Evolutionary conservation across 2,329 filamentous ascomycete genomes (phyloP), one percentile per base, ranked within the genome.

Genomic region (Didymella keratinophila): DNA sequence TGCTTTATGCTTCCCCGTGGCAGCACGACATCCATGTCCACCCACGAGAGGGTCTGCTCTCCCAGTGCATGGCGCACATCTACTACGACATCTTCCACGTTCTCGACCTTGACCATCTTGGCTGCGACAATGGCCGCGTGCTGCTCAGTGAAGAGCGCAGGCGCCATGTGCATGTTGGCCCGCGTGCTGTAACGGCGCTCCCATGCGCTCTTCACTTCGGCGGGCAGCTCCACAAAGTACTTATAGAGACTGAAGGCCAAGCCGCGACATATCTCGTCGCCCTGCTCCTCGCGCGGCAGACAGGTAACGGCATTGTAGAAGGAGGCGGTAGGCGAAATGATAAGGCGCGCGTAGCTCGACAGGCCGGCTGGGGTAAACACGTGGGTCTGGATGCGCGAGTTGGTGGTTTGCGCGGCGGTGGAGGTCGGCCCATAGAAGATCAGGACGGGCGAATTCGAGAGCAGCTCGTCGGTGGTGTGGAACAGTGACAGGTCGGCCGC

Each of bases 361-460:
- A 96, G 89, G 66, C 95, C 95, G 64, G 92, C 93, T 2, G 92
- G 88, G 61, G 91, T 91, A 80, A 96, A 92, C 78, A 99, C 86
- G 78, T 98, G 95, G 64, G 95, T 86, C 81, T 98, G 94, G 67
- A 98, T 93, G 77, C 95, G 90, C 63, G 94, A 97, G 79, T 90
- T 94, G 79, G 92, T 96, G 71, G 89, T 87, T 66, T 90, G 90
- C 79, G 96, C 96, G 71, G 91, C 89, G 42, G 92, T 96, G 28
- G 93, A 93, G 45, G 94, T 94, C 16, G 93, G 87, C 14, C 94
- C 94, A 77, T 97, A 92, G 83, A 98, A 97, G 77, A 97, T 85
- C 67, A 98, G 84, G 68, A 98, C 83, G 50, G 93, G 88, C 62
- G 93, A 83, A 79, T 93, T 86, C 78, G 89, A 89, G 56, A 96